Percentiles rank a stretch among this genome's conserved stretches.
Evolutionary conservation across 169 alveolate species (phyloP).

Genomic region (Besnoitia besnoiti): DNA sequence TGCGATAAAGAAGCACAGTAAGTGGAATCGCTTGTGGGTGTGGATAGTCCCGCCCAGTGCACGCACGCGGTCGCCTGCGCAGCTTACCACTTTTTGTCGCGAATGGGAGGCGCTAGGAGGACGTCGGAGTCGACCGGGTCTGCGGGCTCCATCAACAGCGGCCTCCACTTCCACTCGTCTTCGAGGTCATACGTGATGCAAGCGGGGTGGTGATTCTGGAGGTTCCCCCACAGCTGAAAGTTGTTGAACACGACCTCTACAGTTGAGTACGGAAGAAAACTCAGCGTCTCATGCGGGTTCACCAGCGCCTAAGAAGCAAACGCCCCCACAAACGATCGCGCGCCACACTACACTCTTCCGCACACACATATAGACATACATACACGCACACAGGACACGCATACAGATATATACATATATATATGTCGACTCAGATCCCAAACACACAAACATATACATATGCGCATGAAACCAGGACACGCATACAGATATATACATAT

Average conservation of each 20-base stretch:
- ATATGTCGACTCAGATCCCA: too few species aligned
- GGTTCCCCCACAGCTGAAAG: constrained; percentile 76
- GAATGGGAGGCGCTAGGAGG: constrained; percentile 61
- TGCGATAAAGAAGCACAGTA: too few species aligned
- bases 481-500: background rate
- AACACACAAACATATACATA: too few species aligned
- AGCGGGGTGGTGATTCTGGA: constrained; percentile 78
- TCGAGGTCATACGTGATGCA: constrained; percentile 73
- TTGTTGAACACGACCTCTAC: constrained; percentile 77
- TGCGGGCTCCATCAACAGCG: constrained; percentile 66
- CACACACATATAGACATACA: background rate
- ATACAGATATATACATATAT: background rate
- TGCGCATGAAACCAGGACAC: background rate
- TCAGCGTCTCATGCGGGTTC: constrained; percentile 65
- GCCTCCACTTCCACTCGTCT: constrained; percentile 72
- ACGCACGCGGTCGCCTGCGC: background rate
- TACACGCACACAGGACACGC: background rate
- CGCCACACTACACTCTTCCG: too few species aligned
- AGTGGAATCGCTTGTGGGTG: too few species aligned
- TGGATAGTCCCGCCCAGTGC: too few species aligned
- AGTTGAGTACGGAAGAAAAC: constrained; percentile 75
- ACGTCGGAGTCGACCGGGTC: constrained; percentile 68
- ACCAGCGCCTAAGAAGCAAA: constrained; percentile 34
- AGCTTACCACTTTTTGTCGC: constrained; percentile 53
- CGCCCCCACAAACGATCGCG: too few species aligned